These are phyloP conservation scores for Xylariaceae sp. DNA, from an alignment of 2,329 filamentous ascomycete species.

Conservation along the genomic window DNA sequence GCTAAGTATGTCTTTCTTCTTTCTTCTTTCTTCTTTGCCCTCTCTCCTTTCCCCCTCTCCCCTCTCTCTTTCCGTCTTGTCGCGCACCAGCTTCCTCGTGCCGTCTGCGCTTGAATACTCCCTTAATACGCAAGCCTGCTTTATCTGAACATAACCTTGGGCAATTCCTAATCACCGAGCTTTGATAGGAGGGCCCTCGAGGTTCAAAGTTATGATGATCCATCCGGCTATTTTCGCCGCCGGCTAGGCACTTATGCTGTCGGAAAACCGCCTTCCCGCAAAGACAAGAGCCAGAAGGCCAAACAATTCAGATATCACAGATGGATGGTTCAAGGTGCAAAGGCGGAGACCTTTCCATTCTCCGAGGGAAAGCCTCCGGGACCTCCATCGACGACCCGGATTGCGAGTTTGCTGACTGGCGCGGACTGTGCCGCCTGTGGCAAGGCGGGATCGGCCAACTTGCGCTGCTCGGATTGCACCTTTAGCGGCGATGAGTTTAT, in stretches of 20 bases:
- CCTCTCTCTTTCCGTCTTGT: too few relatives aligned
- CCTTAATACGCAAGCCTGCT: too few relatives aligned
- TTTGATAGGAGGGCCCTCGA: neutral
- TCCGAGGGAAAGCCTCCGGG: neutral
- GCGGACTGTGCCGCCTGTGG: constrained; percentile 8
- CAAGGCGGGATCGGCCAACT: constrained; percentile 6
- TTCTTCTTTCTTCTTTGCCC: too few relatives aligned
- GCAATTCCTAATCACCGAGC: neutral
- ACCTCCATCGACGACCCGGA: constrained; percentile 1
- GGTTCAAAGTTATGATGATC: neutral
- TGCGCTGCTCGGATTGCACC: constrained; percentile 10
- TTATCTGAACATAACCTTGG: too few relatives aligned
- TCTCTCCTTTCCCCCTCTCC: too few relatives aligned
- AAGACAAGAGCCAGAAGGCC: constrained; percentile 15
- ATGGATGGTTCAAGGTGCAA: constrained; percentile 15
- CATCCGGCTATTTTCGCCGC: constrained; percentile 3
- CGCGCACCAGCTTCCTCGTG: constrained; percentile 11
- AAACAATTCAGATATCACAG: constrained; percentile 12
- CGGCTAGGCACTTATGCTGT: constrained; percentile 10
- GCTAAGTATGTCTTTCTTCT: too few relatives aligned
- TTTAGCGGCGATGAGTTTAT: constrained; percentile 4
- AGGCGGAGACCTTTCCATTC: constrained; percentile 14
- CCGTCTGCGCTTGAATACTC: neutral
- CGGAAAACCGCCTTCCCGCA: neutral
- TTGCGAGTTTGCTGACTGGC: neutral